Evolutionary conservation across 805 yeast species (phyloP).

Genomic region (Kluyveromyces lactis): DNA sequence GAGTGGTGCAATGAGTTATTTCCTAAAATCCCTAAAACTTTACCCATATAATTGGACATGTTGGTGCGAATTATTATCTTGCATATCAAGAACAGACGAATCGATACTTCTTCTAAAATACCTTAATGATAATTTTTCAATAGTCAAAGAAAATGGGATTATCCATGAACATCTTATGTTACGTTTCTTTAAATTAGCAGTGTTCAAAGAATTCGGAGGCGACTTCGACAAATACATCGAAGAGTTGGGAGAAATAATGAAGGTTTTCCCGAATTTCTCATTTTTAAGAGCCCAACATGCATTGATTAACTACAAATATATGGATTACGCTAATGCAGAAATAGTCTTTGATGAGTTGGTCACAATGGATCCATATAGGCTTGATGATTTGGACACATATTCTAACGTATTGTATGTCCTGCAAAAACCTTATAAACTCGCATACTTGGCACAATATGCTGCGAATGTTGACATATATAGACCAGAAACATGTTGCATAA

Average conservation of each 20-base stretch:
- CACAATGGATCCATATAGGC: slow-evolving; percentile 66
- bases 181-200: slow-evolving; percentile 55
- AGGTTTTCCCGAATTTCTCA: slow-evolving; percentile 61
- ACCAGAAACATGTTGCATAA: slow-evolving; percentile 90
- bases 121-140: slow-evolving; percentile 26
- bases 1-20: slow-evolving; percentile 49
- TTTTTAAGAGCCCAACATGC: slow-evolving; percentile 79
- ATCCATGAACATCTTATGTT: slow-evolving; percentile 29
- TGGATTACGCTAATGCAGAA: slow-evolving; percentile 80
- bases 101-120: slow-evolving; percentile 36
- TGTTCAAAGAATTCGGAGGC: slow-evolving; percentile 74
- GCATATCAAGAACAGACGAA: slow-evolving; percentile 55
- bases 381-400: slow-evolving; percentile 87
- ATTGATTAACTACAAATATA: slow-evolving; percentile 68
- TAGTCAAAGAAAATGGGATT: slow-evolving; percentile 2
- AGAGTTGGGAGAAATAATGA: slow-evolving; percentile 40
- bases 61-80: slow-evolving; percentile 72
- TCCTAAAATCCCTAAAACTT: slow-evolving; percentile 50
- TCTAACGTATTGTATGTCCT: slow-evolving; percentile 93
- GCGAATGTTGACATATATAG: slow-evolving; percentile 75
- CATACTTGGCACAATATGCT: slow-evolving; percentile 81
- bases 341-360: slow-evolving; percentile 67
- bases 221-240: slow-evolving; percentile 45
- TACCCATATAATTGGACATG: slow-evolving; percentile 92
- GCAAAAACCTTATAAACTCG: slow-evolving; percentile 78